These are phyloP conservation scores for Jackrogersella minutella DNA, from an alignment of 495 filamentous ascomycete species.

Conservation along the genomic window DNA sequence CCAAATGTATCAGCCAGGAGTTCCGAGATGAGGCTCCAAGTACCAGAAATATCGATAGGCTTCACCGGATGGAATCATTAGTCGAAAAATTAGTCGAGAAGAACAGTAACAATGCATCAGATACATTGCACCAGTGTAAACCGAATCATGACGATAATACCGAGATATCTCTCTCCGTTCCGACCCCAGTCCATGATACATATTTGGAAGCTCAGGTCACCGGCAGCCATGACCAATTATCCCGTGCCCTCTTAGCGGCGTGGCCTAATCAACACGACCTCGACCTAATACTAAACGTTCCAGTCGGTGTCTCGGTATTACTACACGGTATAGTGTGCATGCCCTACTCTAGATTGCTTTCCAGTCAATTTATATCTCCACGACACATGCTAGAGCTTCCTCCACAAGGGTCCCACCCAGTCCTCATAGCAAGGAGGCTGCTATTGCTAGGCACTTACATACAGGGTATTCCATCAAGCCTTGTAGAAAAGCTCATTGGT, in stretches of 20 bases:
- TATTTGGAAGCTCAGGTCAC: constrained; percentile 1
- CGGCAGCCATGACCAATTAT: constrained; percentile 39
- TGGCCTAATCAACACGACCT: constrained; percentile 52
- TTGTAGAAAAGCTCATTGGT: constrained; percentile 13
- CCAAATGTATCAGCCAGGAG: constrained; percentile 50
- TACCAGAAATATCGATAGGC: constrained; percentile 31
- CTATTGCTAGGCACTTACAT: constrained; percentile 53
- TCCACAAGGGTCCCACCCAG: constrained; percentile 50
- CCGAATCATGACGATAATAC: background rate
- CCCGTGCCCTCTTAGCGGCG: constrained; percentile 41
- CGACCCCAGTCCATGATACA: background rate
- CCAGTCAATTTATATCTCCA: constrained; percentile 26
- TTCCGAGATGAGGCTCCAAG: constrained; percentile 43
- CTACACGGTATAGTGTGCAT: constrained; percentile 42
- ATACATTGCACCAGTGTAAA: background rate
- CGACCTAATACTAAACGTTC: constrained; percentile 45
- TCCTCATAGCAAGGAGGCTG: constrained; percentile 56
- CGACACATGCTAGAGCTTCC: constrained; percentile 49
- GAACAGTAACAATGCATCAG: background rate
- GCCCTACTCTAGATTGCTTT: constrained; percentile 34
- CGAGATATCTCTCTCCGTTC: background rate
- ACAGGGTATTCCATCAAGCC: constrained; percentile 47
- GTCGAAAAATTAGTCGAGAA: constrained; percentile 40
- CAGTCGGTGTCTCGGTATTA: constrained; percentile 38
- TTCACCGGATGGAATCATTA: constrained; percentile 42